A percentile compares a stretch with the other conserved stretches of the same genome.
Evolutionary conservation across 192 early-diverging fungal species (phyloP).

Genomic region (Coemansia sp.): DNA sequence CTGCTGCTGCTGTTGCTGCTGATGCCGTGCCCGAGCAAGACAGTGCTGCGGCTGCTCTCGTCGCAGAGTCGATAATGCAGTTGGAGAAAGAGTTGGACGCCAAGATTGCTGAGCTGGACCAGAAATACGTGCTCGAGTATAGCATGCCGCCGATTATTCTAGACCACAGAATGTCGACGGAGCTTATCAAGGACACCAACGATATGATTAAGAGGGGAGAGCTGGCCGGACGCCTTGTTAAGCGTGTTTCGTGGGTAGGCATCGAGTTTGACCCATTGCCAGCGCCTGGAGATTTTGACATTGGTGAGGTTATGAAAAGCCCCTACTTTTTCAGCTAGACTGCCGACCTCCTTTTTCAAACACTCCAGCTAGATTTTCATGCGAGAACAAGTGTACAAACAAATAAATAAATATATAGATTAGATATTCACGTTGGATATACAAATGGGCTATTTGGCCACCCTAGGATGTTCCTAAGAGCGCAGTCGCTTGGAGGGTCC

Average conservation of each 20-base stretch:
- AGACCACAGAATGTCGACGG: neutral
- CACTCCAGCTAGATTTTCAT: neutral
- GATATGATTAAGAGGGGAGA: conserved; percentile 20
- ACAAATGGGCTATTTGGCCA: neutral
- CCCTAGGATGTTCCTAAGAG: neutral
- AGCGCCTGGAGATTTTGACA: conserved; percentile 81
- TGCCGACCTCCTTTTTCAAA: neutral
- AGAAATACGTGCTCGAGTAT: conserved; percentile 20
- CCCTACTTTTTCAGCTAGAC: conserved; percentile 90
- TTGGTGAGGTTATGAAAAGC: conserved; percentile 76
- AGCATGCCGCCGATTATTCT: conserved; percentile 15
- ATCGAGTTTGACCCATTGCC: conserved; percentile 81
- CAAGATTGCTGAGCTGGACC: conserved; percentile 45
- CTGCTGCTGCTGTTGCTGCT: conserved; percentile 19
- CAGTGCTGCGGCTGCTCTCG: neutral
- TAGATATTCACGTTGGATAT: neutral
- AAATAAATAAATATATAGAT: neutral
- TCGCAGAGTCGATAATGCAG: conserved; percentile 20
- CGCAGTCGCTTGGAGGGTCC: neutral
- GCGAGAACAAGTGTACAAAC: neutral
- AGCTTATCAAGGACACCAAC: neutral
- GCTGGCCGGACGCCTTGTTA: conserved; percentile 23
- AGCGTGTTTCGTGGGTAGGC: conserved; percentile 54
- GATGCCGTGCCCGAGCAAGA: neutral
- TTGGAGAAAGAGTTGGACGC: conserved; percentile 38